These are phyloP conservation scores for Platanthera guangdongensis DNA, from an alignment of 106 monocot genomes.

Conservation along the genomic window DNA sequence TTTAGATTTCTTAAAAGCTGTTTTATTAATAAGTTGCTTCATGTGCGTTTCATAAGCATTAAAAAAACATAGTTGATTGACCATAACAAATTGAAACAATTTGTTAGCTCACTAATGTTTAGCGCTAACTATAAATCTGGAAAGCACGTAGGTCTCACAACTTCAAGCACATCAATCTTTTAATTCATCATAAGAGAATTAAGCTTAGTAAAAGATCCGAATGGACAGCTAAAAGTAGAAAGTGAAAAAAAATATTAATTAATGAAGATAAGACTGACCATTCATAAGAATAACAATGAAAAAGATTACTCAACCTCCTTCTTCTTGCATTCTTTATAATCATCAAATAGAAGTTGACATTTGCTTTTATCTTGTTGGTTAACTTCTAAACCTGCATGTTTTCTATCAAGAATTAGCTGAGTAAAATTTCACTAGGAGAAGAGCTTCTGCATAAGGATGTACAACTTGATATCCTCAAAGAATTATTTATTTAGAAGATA, in stretches of 20 bases:
- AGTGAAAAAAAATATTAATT: background rate
- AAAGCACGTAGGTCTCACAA: too few species aligned
- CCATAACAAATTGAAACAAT: too few species aligned
- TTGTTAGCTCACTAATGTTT: too few species aligned
- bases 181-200: too few species aligned
- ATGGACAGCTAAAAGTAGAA: background rate
- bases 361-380: constrained; percentile 65
- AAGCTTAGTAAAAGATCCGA: background rate
- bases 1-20: too few species aligned
- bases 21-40: too few species aligned
- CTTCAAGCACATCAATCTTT: too few species aligned
- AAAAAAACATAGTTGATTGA: too few species aligned
- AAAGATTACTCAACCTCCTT: constrained; percentile 57
- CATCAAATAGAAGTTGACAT: constrained; percentile 86
- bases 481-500: too few species aligned
- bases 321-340: constrained; percentile 96
- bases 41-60: too few species aligned
- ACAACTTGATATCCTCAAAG: too few species aligned
- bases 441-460: background rate
- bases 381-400: constrained; percentile 56
- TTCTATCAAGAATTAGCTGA: background rate
- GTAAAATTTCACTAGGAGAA: background rate
- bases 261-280: background rate
- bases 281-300: background rate
- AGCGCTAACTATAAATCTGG: too few species aligned